Evolutionary conservation across 2,329 filamentous ascomycete genomes (phyloP), one percentile per base, ranked within the genome.

Genomic region (Diaporthe nobilis): DNA sequence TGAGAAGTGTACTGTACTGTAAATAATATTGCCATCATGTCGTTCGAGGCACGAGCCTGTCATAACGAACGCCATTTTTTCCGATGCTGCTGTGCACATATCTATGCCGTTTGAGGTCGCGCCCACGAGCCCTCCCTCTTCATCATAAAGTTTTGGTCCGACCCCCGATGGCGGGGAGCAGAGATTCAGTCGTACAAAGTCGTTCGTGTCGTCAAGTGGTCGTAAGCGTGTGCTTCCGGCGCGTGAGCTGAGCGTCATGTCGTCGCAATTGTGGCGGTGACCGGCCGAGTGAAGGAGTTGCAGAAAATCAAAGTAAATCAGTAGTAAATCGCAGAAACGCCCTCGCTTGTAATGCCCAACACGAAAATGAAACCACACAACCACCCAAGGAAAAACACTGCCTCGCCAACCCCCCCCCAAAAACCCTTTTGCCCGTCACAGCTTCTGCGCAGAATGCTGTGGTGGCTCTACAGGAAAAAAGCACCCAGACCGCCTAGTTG

Each of bases 401-500:
- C 31, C 47, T 28, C 31, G 31, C 49, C 31, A 34, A 13, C 47
- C 47, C 22, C n/a, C n/a, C 20, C 22, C n/a, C 28, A 12, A 51
- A 53, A 53, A 42, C 0, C 47, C 13, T 20, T 12, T 25, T 9
- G 10, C 31, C 63, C 22, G 47, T 20, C 31, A 51, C 31, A 39
- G 22, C 15, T 12, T 28, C 34, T 39, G 47, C 47, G 34, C 31
- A 25, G 20, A 20, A 5, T 78, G 75, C 76, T 78, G 72, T 78
- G 77, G 78, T 49, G 42, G 25, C 61, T 67, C 49, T 70, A 31
- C 55, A 61, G 73, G 68, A 68, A 78, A 67, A 53, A 53, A n/a
- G n/a, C 17, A 12, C 42, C 6, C 6, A 68, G 77, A 79, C 76
- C 76, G 78, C 78, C 84, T 89, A 98, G 87, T 97, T 98, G 82